Base-by-base conservation (phyloP, 2,329 filamentous ascomycete species). In the Neocucurbitaria cava region DNA sequence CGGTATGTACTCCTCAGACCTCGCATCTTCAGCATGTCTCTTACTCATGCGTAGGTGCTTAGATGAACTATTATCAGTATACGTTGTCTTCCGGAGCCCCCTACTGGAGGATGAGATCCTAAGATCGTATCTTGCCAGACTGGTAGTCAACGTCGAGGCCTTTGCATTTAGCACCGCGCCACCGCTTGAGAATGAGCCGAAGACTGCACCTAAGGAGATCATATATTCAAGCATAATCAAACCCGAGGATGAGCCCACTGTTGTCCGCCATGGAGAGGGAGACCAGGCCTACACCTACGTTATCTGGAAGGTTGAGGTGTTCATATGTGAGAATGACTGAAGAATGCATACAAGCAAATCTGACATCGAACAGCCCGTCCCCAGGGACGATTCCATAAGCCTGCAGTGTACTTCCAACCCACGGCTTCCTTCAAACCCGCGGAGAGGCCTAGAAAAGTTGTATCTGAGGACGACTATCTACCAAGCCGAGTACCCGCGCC, bases 21-120 rank as follows among this genome's bases (percentile, higher is more conserved):
- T 69, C 61, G 78, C 31, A 75, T 76, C 63, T 69, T 65, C 61
- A 68, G 79, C 77, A 67, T 54, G 54, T 69, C 63, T 80, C 77
- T 82, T 80, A 80, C 83, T 83, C 75, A 83, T 76, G 30, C 65
- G 64, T 76, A 83, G 78, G 79, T 69, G 46, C 70, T 53, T 77
- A 92, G 90, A 93, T 83, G 90, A 93, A 79, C 86, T 85, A 23
- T 82, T 90, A 52, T 79, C 87, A 59, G 81, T 92, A 17, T 86
- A 90, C 67, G 78, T 92, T 58, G 80, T 91, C 10, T 81, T 93
- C 52, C 84, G 85, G 65, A 87, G 87, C 8, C 86, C 87, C 3
- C 81, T 83, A 66, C 78, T 83, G 51, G 82, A 86, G 50, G 83
- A 89, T 55, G 72, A 79, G 28, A 77, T 79, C 0, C 76, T 92